phyloP scores from a whole-genome alignment of 2,329 filamentous ascomycete species.

The Aspergillus sp. region DNA sequence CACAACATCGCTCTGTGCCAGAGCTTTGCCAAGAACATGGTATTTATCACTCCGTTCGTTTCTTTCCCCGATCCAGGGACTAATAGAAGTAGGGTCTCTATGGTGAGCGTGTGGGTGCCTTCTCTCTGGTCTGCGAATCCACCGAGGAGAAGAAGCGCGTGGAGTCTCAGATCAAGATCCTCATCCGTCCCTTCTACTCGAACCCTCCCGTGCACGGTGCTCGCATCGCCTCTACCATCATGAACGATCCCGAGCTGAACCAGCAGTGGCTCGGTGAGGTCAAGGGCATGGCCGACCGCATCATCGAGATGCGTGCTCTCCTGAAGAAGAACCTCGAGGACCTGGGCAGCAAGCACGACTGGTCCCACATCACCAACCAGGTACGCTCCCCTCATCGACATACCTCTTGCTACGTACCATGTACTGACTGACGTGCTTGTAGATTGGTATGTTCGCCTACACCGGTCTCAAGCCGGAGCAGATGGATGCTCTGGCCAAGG shows the following conservation, averaged over 20 bases:
- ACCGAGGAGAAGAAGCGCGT: conserved; percentile 92
- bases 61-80: background rate
- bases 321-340: conserved; percentile 94
- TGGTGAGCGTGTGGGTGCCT: conserved; percentile 95
- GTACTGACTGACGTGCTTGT: conserved; percentile 5
- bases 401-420: too few relatives aligned
- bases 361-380: conserved; percentile 97
- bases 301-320: conserved; percentile 95
- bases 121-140: conserved; percentile 84
- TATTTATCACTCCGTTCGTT: conserved; percentile 31
- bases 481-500: conserved; percentile 87
- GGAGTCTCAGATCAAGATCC: conserved; percentile 97
- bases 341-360: conserved; percentile 94
- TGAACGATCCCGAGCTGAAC: conserved; percentile 81
- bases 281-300: conserved; percentile 98
- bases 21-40: conserved; percentile 99
- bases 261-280: conserved; percentile 94
- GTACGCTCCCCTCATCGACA: conserved; percentile 25
- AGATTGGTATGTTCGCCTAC: conserved; percentile 99
- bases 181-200: conserved; percentile 95
- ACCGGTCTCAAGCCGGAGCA: conserved; percentile 87
- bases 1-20: conserved; percentile 86
- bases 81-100: conserved; percentile 75
- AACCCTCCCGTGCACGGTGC: conserved; percentile 97
- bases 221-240: conserved; percentile 86